Evolutionary conservation across 2,329 filamentous ascomycete species (phyloP), one percentile per base, ranked within the genome.

Genomic region (Ophiostoma triangulosporum): DNA sequence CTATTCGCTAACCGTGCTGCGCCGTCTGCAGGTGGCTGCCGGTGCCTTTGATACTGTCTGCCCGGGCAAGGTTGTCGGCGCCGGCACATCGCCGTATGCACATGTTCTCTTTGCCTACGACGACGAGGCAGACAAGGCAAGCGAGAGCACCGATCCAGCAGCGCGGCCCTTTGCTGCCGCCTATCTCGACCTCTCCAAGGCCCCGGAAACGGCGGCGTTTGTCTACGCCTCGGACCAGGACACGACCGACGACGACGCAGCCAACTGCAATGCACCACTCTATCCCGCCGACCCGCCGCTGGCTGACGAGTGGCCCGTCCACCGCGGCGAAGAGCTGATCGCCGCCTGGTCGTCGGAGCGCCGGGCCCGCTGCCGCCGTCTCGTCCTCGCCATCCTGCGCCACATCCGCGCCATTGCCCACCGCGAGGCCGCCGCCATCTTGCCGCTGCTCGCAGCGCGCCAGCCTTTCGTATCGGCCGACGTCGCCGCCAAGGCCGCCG

Each of bases 201-300:
- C 73, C 0, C 79, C 78, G 0, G 81, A 84, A 62, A 86, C 83
- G 0, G 76, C 85, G 57, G 68, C 80, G 29, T 85, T 78, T 75
- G 61, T 86, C 1, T 86, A 81, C 63, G 73, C 70, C 1, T 74
- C 73, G 0, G 61, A 77, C 3, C 75, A 81, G 56, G 64, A 68
- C 54, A 52, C 27, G 9, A 22, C 57, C 22, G 27, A 43, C 24
- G 32, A 50, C 1, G 29, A 12, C 36, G 32, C 31, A 5, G 29
- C 6, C 22, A 35, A 31, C 22, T 7, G 22, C 46, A 17, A 15
- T 17, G 46, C 12, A 14, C 17, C n/a, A n/a, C 50, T 50, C 50
- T 62, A 65, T 51, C 54, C 58, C 1, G 36, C 45, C 7, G 38
- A 58, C 24, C 27, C 56, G 8, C 35, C 40, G 15, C 22, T 5